These are phyloP conservation scores for Starmerella powellii DNA, from an alignment of 805 yeast genomes.

Conservation along the genomic window DNA sequence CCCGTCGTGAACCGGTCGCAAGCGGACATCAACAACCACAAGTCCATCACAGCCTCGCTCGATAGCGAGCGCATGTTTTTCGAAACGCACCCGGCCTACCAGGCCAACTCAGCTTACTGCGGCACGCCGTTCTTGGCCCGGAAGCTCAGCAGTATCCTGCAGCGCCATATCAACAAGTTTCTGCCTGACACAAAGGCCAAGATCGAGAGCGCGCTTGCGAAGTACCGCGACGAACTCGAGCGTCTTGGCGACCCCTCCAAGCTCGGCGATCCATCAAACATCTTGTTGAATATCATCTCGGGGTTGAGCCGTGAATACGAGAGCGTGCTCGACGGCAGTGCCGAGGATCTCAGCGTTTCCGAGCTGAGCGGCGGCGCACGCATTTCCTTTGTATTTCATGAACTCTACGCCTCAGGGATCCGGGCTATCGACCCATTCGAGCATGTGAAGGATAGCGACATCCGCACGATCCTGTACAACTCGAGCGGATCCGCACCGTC, in stretches of 20 bases:
- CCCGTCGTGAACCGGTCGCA: constrained; percentile 97
- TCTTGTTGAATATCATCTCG: constrained; percentile 82
- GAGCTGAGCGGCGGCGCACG: constrained; percentile 98
- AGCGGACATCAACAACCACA: constrained; percentile 79
- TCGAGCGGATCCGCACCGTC: constrained; percentile 95
- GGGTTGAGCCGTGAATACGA: constrained; percentile 85
- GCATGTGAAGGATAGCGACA: constrained; percentile 88
- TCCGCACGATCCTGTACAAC: constrained; percentile 92
- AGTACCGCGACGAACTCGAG: constrained; percentile 67
- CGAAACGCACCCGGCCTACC: constrained; percentile 80
- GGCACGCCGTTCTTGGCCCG: constrained; percentile 97
- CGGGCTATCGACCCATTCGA: constrained; percentile 90
- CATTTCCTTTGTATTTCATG: constrained; percentile 92
- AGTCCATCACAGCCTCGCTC: constrained; percentile 79
- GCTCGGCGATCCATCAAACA: constrained; percentile 63
- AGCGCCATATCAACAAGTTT: constrained; percentile 79
- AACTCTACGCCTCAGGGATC: constrained; percentile 84
- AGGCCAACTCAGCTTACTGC: constrained; percentile 87
- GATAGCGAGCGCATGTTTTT: constrained; percentile 69
- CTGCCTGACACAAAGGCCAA: constrained; percentile 88
- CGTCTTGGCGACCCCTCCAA: constrained; percentile 73
- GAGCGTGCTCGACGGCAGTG: constrained; percentile 84
- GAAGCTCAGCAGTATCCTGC: constrained; percentile 72
- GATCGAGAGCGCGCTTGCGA: constrained; percentile 71
- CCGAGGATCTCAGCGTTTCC: constrained; percentile 72